Conservation (phyloP, 768 basidiomycete genomes). For the Trametes villosa region DNA sequence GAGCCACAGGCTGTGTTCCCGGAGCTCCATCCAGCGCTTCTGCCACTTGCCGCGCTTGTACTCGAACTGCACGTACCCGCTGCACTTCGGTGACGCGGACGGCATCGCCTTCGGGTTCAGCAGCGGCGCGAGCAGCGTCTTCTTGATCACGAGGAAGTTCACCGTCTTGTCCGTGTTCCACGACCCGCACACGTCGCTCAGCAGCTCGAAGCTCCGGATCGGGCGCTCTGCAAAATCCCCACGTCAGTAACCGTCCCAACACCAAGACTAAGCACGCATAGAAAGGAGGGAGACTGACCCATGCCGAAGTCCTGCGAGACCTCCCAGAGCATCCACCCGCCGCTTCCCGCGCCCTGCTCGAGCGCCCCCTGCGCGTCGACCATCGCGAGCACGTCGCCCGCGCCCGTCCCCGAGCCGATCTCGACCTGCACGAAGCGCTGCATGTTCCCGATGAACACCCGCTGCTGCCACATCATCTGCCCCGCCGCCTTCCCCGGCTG, state of each 20-base stretch:
- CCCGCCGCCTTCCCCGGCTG: conserved; percentile 13
- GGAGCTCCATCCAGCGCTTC: conserved; percentile 86
- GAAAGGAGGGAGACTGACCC: conserved; percentile 65
- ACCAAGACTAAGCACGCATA: too few species aligned
- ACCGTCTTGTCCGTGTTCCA: conserved; percentile 87
- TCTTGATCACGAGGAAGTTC: conserved; percentile 81
- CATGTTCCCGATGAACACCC: conserved; percentile 77
- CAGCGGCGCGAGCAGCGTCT: conserved; percentile 63
- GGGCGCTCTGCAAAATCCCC: conserved; percentile 70
- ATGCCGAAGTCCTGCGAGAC: conserved; percentile 90
- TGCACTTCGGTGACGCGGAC: conserved; percentile 44
- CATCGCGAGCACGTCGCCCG: conserved; percentile 71
- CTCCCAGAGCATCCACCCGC: conserved; percentile 90
- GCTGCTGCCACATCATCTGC: conserved; percentile 54
- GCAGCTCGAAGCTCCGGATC: conserved; percentile 83
- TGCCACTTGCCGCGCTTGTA: conserved; percentile 93
- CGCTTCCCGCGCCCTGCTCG: conserved; percentile 57
- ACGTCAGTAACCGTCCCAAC: conserved; percentile 5
- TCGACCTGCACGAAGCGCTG: conserved; percentile 79
- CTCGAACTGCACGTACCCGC: conserved; percentile 86
- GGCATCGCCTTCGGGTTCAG: conserved; percentile 60
- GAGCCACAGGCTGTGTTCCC: conserved; percentile 85
- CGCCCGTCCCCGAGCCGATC: conserved; percentile 66
- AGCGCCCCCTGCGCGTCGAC: conserved; percentile 71
- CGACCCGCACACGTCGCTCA: conserved; percentile 76